Evolutionary conservation across 257 asterid genomes (phyloP), one percentile per base, ranked within the genome.

Genomic region (Linderniella brevidens): DNA sequence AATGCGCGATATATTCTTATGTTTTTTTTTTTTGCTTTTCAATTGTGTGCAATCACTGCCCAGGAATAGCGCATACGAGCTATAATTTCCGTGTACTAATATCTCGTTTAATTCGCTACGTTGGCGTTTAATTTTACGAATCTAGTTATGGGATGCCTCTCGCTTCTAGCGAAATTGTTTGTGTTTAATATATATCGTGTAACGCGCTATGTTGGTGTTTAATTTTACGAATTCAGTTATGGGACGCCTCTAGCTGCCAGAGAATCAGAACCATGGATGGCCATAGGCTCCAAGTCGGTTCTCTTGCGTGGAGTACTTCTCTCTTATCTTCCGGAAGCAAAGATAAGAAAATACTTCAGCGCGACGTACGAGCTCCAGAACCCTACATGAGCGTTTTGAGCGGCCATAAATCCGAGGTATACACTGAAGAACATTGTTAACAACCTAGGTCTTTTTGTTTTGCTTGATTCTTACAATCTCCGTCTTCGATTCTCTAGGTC

Each of bases 321-420:
- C 15, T 62, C 35, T 56, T 88, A 60, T 80, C 96, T 46, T 84
- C 96, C 0, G 98, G 98, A 59, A 88, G 98, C 77, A 74, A 94
- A 37, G 98, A 88, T 61, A 88, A 84, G 71, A 68, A 73, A 64
- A 88, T 88, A 46, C 93, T 88, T 65, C 96, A 88, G 42, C 94
- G 79, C 52, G 98, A 88, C 66, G 55, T 74, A 68, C 73, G 96
- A 53, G 64, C 92, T 55, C 87, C 53, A 47, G 85, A 78, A 0
- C 85, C 80, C 58, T 74, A 41, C 54, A 80, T 84, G 47, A 78
- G 96, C 72, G 84, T 80, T 68, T 70, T 88, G 59, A 72, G 54
- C 56, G 98, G 96, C 54, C 98, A 88, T 57, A 84, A 88, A 54
- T 88, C 96, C 56, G 98, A 88, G 94, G 98, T 88, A 53, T 13